Conservation (phyloP, 148 eudicot species). For the Cornus controversa region DNA sequence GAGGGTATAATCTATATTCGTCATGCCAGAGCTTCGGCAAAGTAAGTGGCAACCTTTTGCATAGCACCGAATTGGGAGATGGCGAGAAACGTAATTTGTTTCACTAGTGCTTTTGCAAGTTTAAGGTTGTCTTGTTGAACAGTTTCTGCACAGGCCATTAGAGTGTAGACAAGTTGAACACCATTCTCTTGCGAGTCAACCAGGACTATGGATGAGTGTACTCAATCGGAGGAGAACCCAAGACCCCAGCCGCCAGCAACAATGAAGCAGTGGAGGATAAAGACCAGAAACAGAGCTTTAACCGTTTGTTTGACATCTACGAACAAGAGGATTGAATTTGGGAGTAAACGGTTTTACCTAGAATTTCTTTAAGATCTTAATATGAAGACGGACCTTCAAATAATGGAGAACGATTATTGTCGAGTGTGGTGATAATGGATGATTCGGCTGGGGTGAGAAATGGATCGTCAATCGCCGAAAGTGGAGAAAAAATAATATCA, state of each 20-base stretch:
- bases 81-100: slow-evolving; percentile 33
- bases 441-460: slow-evolving; percentile 9
- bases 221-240: slow-evolving; percentile 40
- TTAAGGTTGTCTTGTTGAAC: slow-evolving; percentile 28
- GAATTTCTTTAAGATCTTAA: slow-evolving; percentile 63
- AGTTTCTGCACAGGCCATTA: slow-evolving; percentile 49
- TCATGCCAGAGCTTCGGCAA: slow-evolving; percentile 39
- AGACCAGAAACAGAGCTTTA: background rate
- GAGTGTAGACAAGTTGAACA: slow-evolving; percentile 28
- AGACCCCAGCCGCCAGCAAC: slow-evolving; percentile 10
- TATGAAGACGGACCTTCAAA: slow-evolving; percentile 35
- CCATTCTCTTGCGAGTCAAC: slow-evolving; percentile 42
- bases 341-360: slow-evolving; percentile 53
- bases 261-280: background rate
- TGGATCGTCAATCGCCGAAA: too few relatives aligned
- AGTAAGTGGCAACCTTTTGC: slow-evolving; percentile 43
- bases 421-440: slow-evolving; percentile 2
- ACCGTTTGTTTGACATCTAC: background rate
- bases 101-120: slow-evolving; percentile 32
- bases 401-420: background rate
- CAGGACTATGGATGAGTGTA: slow-evolving; percentile 13
- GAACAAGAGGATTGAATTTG: background rate
- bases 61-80: slow-evolving; percentile 43
- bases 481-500: too few relatives aligned
- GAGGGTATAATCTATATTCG: slow-evolving; percentile 19